Evolutionary conservation across 1,139 yeast genomes (phyloP).

Genomic region (Pichia sp.): DNA sequence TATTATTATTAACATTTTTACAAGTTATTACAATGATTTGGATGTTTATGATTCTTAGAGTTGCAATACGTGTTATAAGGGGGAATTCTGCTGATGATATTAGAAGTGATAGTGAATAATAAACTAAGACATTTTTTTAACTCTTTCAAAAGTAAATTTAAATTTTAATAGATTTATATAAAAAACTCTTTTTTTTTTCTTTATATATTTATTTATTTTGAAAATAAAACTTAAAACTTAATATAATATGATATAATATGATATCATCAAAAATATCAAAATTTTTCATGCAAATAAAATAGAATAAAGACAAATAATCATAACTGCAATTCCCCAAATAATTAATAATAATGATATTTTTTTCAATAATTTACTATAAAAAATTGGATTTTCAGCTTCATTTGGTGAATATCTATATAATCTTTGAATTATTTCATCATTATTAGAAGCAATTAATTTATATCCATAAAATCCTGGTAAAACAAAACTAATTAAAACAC

Average conservation of each 20-base stretch:
- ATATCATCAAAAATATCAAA: too few species aligned
- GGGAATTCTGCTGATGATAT: constrained; percentile 80
- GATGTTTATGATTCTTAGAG: constrained; percentile 68
- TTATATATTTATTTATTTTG: too few species aligned
- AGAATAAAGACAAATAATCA: constrained; percentile 42
- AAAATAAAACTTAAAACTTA: too few species aligned
- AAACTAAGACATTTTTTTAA: too few species aligned
- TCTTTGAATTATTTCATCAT: constrained; percentile 21
- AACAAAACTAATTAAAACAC: constrained; percentile 53
- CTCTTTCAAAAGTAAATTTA: too few species aligned
- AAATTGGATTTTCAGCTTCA: constrained; percentile 21
- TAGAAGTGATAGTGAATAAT: constrained; percentile 68
- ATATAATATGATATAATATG: too few species aligned
- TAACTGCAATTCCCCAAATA: constrained; percentile 49
- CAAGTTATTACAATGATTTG: constrained; percentile 66
- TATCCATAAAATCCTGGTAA: constrained; percentile 56
- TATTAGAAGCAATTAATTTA: constrained; percentile 34
- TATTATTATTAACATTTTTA: constrained; percentile 54
- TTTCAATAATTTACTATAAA: constrained; percentile 21
- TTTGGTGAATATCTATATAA: constrained; percentile 19
- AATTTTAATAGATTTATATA: too few species aligned
- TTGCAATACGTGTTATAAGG: constrained; percentile 59
- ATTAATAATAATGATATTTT: constrained; percentile 44
- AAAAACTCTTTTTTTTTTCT: too few species aligned
- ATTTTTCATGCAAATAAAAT: constrained; percentile 16